Conservation (phyloP, 352 stramenopile genomes). For the Globisporangium rhizosaccharum region DNA sequence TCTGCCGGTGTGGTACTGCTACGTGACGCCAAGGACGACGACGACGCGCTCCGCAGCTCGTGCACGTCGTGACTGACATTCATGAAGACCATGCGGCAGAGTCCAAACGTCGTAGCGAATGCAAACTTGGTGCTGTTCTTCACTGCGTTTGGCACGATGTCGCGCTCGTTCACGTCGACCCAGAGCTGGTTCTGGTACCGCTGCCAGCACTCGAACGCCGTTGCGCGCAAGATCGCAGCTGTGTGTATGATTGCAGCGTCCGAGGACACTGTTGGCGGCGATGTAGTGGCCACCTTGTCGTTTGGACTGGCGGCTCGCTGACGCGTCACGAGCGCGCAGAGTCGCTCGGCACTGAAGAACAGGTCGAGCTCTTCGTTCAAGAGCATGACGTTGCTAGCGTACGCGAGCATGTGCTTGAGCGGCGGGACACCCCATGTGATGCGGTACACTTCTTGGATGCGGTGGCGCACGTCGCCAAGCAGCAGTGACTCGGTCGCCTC, state of each 20-base stretch:
- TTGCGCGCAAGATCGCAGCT: conserved; percentile 22
- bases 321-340: conserved; percentile 5
- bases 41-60: conserved; percentile 14
- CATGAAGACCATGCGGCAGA: conserved; percentile 44
- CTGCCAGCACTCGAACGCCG: conserved; percentile 67
- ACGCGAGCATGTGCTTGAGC: conserved; percentile 37
- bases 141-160: conserved; percentile 41
- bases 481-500: not conserved
- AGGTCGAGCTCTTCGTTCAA: conserved; percentile 51
- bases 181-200: conserved; percentile 78
- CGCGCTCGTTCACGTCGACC: conserved; percentile 53
- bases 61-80: conserved; percentile 55
- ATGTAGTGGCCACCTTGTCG: not conserved
- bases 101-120: conserved; percentile 35
- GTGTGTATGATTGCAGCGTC: conserved; percentile 22
- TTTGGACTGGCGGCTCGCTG: not conserved
- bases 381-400: conserved; percentile 66
- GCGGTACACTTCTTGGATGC: conserved; percentile 71
- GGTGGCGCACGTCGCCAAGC: conserved; percentile 28
- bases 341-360: conserved; percentile 37
- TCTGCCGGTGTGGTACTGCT: conserved; percentile 5
- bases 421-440: conserved; percentile 46
- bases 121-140: conserved; percentile 52
- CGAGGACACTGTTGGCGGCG: not conserved
- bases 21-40: not conserved